Conservation (phyloP, 2,329 filamentous ascomycete genomes). For the Tolypocladium guangdongense region DNA sequence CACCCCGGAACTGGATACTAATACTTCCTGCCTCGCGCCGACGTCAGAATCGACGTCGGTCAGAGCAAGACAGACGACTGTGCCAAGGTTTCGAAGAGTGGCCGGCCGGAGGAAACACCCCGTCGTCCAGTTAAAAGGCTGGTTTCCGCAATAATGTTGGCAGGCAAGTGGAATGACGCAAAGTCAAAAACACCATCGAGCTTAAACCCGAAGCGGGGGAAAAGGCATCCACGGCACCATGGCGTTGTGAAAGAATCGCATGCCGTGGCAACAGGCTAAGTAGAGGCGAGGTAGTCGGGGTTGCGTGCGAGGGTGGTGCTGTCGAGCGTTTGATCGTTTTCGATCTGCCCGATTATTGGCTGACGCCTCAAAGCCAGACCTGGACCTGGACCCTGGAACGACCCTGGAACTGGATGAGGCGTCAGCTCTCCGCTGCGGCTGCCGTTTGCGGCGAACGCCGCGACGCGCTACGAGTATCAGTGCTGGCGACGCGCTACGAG, state of each 20-base stretch:
- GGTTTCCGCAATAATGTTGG: not conserved
- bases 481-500: no score
- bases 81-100: not conserved
- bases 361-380: conserved; percentile 4
- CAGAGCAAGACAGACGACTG: not conserved
- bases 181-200: not conserved
- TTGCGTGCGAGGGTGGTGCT: not conserved
- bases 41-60: no score
- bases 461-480: no score
- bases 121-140: not conserved
- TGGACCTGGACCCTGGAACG: conserved; percentile 13
- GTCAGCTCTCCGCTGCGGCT: conserved; percentile 11
- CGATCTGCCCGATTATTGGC: conserved; percentile 28
- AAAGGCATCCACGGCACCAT: conserved; percentile 11
- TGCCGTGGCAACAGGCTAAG: conserved; percentile 1
- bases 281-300: not conserved
- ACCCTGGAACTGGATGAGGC: conserved; percentile 15
- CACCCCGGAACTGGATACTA: no score
- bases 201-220: conserved; percentile 4
- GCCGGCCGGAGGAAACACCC: not conserved
- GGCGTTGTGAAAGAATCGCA: conserved; percentile 16
- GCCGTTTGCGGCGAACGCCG: not conserved
- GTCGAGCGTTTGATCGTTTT: conserved; percentile 4
- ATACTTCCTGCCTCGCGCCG: no score
- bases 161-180: not conserved